Conservation (phyloP, 2,329 filamentous ascomycete species). For the Endothia cerciana region DNA sequence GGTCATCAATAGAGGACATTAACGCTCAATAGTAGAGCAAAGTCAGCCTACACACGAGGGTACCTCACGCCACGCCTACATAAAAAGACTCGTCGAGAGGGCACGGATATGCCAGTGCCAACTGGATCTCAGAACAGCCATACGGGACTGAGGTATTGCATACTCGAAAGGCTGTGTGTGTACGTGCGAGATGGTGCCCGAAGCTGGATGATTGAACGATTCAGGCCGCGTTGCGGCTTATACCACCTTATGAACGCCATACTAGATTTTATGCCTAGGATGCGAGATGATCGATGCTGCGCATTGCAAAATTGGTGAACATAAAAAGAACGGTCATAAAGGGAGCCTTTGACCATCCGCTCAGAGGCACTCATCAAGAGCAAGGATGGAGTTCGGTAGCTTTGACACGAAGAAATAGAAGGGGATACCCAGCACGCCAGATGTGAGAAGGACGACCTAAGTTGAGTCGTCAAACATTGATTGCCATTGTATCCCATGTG, state of each 20-base stretch:
- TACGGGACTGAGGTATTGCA: not conserved
- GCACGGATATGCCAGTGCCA: not conserved
- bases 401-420: not conserved
- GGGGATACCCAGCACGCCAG: not conserved
- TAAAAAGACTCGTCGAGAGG: not conserved
- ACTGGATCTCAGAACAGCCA: not conserved
- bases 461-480: not conserved
- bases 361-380: not conserved
- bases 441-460: not conserved
- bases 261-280: not conserved
- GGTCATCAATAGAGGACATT: not conserved
- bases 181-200: not conserved
- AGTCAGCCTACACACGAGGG: not conserved
- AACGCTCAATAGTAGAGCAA: not conserved
- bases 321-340: not conserved
- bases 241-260: not conserved
- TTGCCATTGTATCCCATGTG: not conserved
- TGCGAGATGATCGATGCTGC: not conserved
- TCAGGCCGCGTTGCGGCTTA: not conserved
- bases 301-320: not conserved
- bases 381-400: not conserved
- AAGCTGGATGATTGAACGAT: not conserved
- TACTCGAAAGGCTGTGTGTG: not conserved
- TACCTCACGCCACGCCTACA: not conserved
- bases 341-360: not conserved